Base-by-base conservation (phyloP, 2,329 filamentous ascomycete species). In the Neonectria faginata region DNA sequence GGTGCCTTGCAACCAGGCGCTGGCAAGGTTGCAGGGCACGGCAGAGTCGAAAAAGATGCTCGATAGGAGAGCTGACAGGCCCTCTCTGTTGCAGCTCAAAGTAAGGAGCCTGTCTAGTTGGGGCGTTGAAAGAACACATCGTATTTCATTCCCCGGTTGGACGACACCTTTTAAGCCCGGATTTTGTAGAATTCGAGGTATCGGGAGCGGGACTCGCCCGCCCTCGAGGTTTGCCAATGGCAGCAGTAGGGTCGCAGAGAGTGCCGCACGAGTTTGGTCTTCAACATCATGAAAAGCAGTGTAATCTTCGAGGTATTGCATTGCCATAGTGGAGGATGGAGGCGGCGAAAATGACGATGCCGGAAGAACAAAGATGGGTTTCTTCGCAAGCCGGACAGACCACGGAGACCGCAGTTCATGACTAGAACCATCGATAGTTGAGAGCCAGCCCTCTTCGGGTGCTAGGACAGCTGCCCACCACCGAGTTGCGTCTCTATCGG, bases 401-500 rank as follows among this genome's bases (percentile, higher is more conserved):
- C 60, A 57, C 12, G 60, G 60, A 27, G 60, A 62, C 11, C 33
- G 22, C 22, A 62, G n/a, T 45, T n/a, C 20, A 20, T 3, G 20
- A 25, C 9, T 12, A 9, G 20, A 6, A 18, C 12, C 14, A 1
- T 41, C 25, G 20, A 62, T 62, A 7, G 29, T 44, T 18, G 59
- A 45, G 12, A 25, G 39, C 59, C 53, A 62, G 14, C 59, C 59
- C 25, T 57, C 31, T 5, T 14, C 52, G 16, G 45, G 53, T 14
- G 59, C 25, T 14, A 62, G 53, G 11, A 62, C 14, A 41, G 59
- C 52, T 16, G 44, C 53, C 53, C 59, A 62, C 59, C 59, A 62
- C 14, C 59, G 25, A 14, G 20, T 8, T n/a, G 27, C 53, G 20
- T 52, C 45, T 25, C 29, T 22, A 27, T 31, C 39, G 7, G 42